These are phyloP conservation scores for Eleusine coracana DNA, from an alignment of 176 grass and related monocot species.

Conservation along the genomic window DNA sequence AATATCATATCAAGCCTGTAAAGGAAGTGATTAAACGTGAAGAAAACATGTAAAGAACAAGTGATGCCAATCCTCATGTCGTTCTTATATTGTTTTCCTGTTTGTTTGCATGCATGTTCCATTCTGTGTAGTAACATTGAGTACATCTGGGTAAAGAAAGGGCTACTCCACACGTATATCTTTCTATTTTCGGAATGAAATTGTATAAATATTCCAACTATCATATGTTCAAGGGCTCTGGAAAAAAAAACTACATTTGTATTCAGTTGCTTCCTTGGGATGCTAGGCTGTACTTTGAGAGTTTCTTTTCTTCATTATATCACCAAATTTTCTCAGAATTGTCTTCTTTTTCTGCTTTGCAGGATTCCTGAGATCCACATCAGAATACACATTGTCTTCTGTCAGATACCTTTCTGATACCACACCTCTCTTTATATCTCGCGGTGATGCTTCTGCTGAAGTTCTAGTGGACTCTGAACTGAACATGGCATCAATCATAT, in stretches of 20 bases:
- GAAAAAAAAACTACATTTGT: constrained; percentile 26
- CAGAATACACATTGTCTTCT: constrained; percentile 50
- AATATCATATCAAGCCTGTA: constrained; percentile 8
- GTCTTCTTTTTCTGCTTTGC: constrained; percentile 60
- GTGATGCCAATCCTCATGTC: neutral
- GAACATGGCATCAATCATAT: constrained; percentile 72
- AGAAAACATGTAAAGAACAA: neutral
- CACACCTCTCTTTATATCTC: constrained; percentile 34
- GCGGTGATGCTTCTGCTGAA: constrained; percentile 46
- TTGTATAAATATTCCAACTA: constrained; percentile 19
- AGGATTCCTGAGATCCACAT: constrained; percentile 38
- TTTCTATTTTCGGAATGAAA: constrained; percentile 16
- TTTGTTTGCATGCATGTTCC: constrained; percentile 11
- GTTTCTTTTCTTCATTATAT: constrained; percentile 59
- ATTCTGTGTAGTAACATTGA: constrained; percentile 30
- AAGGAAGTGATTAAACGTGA: neutral
- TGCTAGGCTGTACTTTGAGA: constrained; percentile 39
- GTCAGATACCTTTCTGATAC: constrained; percentile 20
- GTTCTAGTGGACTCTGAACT: constrained; percentile 49
- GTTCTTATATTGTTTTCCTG: constrained; percentile 2
- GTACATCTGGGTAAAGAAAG: constrained; percentile 17
- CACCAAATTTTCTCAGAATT: constrained; percentile 62
- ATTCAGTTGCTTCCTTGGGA: constrained; percentile 24
- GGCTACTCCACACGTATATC: constrained; percentile 8
- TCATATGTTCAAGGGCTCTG: constrained; percentile 13